Conservation (phyloP, 257 asterid species). For the Petunia axillaris region DNA sequence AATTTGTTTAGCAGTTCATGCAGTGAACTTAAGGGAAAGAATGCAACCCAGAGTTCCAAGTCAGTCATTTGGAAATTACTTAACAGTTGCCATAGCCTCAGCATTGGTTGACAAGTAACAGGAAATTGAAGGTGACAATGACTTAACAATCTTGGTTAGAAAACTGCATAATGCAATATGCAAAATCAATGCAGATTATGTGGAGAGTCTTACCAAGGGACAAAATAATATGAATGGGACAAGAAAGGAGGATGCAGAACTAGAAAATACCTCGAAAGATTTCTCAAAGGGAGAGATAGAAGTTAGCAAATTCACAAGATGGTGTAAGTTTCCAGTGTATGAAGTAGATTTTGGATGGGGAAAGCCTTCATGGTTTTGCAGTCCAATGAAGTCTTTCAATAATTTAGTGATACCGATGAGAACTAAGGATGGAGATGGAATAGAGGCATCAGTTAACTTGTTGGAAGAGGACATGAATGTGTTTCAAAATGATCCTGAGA, state of each 20-base stretch:
- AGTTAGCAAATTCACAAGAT: constrained; percentile 30
- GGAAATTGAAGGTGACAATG: not conserved
- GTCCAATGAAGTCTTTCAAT: constrained; percentile 8
- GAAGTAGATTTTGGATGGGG: constrained; percentile 44
- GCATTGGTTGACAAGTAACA: not conserved
- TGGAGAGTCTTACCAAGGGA: not conserved
- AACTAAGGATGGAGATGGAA: constrained; percentile 41
- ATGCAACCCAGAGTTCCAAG: constrained; percentile 23
- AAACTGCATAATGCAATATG: constrained; percentile 22
- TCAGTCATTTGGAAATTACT: constrained; percentile 30
- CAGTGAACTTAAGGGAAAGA: constrained; percentile 43
- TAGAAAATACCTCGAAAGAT: not conserved
- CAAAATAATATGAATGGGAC: not conserved
- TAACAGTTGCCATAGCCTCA: not conserved
- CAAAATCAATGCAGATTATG: not conserved
- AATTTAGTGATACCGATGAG: constrained; percentile 34
- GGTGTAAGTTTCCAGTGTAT: constrained; percentile 37
- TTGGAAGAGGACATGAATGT: constrained; percentile 32
- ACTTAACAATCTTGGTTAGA: constrained; percentile 1
- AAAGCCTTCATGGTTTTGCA: constrained; percentile 26
- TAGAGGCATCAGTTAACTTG: constrained; percentile 54
- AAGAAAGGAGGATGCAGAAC: not conserved
- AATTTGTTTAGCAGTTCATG: constrained; percentile 22
- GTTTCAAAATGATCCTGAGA: constrained; percentile 18
- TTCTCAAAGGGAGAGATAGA: not conserved